phyloP scores from a whole-genome alignment of 495 filamentous ascomycete species.

The Penicillium taxi region DNA sequence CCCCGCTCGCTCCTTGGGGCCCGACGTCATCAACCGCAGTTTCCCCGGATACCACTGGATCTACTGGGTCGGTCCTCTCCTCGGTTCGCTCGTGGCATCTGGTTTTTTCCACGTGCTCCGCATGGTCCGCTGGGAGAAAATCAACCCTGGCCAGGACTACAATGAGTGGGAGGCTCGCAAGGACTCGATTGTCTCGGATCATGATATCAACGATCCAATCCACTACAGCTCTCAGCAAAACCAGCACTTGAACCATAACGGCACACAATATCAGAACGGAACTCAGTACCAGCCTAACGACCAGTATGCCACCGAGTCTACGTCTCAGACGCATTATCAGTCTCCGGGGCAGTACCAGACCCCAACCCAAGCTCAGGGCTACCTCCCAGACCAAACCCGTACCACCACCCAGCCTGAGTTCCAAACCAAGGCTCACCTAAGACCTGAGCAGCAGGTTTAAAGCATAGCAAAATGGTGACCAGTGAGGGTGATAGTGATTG shows the following conservation, averaged over 20 bases:
- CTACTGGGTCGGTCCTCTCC: conserved; percentile 58
- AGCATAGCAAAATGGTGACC: too few species aligned
- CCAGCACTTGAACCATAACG: neutral
- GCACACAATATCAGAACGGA: too few species aligned
- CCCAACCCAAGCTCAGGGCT: too few species aligned
- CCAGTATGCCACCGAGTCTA: too few species aligned
- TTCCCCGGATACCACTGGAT: conserved; percentile 55
- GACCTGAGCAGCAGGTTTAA: neutral
- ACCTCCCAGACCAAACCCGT: too few species aligned
- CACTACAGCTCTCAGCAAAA: neutral
- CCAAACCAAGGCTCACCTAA: neutral
- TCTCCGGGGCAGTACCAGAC: too few species aligned
- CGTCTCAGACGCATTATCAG: too few species aligned
- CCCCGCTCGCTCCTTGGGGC: conserved; percentile 65
- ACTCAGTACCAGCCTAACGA: too few species aligned
- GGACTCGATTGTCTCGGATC: conserved; percentile 7
- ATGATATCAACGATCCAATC: conserved; percentile 8
- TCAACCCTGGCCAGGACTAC: conserved; percentile 67
- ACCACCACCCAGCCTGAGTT: too few species aligned
- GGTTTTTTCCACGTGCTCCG: conserved; percentile 63
- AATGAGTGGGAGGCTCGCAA: conserved; percentile 31
- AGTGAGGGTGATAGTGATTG: too few species aligned
- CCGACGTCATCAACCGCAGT: conserved; percentile 51
- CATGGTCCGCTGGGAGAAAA: conserved; percentile 62
- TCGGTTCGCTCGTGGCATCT: conserved; percentile 58